These are phyloP conservation scores for Blastocystis sp. DNA, from an alignment of 352 stramenopile species.

Conservation along the genomic window DNA sequence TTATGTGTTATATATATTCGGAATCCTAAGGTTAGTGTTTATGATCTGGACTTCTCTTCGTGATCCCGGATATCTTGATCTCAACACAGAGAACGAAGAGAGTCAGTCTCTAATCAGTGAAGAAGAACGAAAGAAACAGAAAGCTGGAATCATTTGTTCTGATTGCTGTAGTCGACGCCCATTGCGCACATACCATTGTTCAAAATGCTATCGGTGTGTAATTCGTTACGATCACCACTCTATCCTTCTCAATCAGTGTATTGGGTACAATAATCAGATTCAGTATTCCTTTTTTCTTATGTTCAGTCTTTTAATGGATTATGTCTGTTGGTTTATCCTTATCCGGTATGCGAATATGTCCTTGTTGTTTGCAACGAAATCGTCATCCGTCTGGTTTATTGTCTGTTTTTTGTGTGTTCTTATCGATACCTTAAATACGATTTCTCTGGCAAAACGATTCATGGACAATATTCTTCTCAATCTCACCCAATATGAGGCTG, in stretches of 20 bases:
- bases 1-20: background rate
- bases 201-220: slow-evolving; percentile 24
- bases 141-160: background rate
- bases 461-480: slow-evolving; percentile 47
- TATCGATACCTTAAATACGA: slow-evolving; percentile 4
- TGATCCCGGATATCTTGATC: slow-evolving; percentile 11
- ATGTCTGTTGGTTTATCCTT: slow-evolving; percentile 13
- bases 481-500: slow-evolving; percentile 34
- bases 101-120: slow-evolving; percentile 26
- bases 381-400: background rate
- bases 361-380: background rate
- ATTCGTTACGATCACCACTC: slow-evolving; percentile 54
- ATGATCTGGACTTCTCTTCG: background rate
- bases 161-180: slow-evolving; percentile 48
- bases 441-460: slow-evolving; percentile 26
- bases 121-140: slow-evolving; percentile 4
- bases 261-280: slow-evolving; percentile 49
- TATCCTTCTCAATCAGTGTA: slow-evolving; percentile 39
- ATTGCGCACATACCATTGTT: slow-evolving; percentile 32
- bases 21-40: slow-evolving; percentile 4
- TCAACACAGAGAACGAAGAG: slow-evolving; percentile 41
- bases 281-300: slow-evolving; percentile 42
- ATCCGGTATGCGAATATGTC: slow-evolving; percentile 2
- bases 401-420: background rate
- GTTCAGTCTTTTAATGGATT: slow-evolving; percentile 25